Conservation (phyloP, 1,139 yeast species). For the Blastobotrys indianensis region DNA sequence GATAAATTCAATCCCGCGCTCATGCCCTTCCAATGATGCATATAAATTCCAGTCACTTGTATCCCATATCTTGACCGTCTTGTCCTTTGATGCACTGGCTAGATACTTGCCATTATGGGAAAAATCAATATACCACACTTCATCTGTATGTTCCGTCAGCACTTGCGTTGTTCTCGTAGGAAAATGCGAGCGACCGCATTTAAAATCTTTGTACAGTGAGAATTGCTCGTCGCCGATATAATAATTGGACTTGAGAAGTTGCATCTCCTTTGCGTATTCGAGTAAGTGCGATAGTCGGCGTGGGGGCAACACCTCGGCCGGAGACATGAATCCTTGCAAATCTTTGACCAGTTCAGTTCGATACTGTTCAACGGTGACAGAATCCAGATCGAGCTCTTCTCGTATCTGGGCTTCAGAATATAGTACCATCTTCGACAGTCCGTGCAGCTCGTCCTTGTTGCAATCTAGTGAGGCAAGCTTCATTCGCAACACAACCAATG, state of each 20-base stretch:
- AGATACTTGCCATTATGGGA: slow-evolving; percentile 71
- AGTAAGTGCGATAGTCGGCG: slow-evolving; percentile 46
- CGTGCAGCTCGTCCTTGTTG: slow-evolving; percentile 28
- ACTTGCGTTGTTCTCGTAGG: slow-evolving; percentile 41
- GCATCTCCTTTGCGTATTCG: slow-evolving; percentile 47
- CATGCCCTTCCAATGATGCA: slow-evolving; percentile 42
- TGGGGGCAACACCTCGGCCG: slow-evolving; percentile 49
- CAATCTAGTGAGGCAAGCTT: slow-evolving; percentile 18
- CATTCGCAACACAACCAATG: slow-evolving; percentile 42
- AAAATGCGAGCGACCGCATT: slow-evolving; percentile 36
- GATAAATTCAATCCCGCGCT: slow-evolving; percentile 59
- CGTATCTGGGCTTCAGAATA: slow-evolving; percentile 30
- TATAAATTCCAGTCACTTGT: slow-evolving; percentile 50
- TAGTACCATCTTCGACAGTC: slow-evolving; percentile 35
- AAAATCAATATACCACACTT: slow-evolving; percentile 80
- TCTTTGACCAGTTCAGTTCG: slow-evolving; percentile 40
- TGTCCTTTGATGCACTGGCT: slow-evolving; percentile 73
- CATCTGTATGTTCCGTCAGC: slow-evolving; percentile 55
- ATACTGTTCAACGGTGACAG: slow-evolving; percentile 38
- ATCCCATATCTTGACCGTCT: slow-evolving; percentile 60
- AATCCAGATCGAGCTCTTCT: slow-evolving; percentile 30
- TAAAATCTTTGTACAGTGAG: slow-evolving; percentile 32
- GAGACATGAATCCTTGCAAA: slow-evolving; percentile 44
- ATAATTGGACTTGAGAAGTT: slow-evolving; percentile 41
- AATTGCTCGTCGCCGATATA: slow-evolving; percentile 23